Evolutionary conservation across 1,284 basidiomycete species (phyloP), one percentile per base, ranked within the genome.

Genomic region (Cryptococcus sp.): DNA sequence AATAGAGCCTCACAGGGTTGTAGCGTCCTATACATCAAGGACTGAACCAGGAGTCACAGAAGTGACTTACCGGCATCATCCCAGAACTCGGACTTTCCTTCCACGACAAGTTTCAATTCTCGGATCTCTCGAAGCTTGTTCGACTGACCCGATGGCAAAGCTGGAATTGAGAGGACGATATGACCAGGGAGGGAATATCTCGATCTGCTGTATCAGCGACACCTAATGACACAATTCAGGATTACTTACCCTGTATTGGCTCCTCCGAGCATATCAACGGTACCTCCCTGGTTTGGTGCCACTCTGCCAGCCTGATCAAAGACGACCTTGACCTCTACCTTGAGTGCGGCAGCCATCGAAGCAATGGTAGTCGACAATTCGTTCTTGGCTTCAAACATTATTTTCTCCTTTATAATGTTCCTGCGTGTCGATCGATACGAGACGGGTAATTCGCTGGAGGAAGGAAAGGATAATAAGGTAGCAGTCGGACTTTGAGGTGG

Each of bases 51-150:
- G 14, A 11, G 18, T 13, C 24, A 24, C 21, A 2, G 22, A 14
- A 39, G 19, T 5, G 2, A 53, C 72, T 57, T 47, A 70, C 73
- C 68, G 14, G 56, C 43, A 37, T 64, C 62, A 45, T 75, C 72
- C 50, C 56, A 67, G 49, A 61, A 75, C 50, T 75, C 73, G 11
- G 63, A 57, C 55, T 70, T 69, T 11, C 70, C 71, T 48, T 75
- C 73, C 41, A 72, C 53, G 3, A 54, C 43, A 3, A 75, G n/a
- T 18, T 51, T 56, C 3, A 75, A 50, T 16, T 63, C 58, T 39
- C 54, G 59, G 7, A 73, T 41, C 21, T 65, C 56, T 36, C 60
- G 48, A 24, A 52, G 16, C 9, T 60, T 48, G 16, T 52, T 53
- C 22, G 57, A 45, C 19, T 59, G 39, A 14, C 49, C 32, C 3